Conservation (phyloP, 1,139 yeast genomes). For the Ogataea hybrid region DNA sequence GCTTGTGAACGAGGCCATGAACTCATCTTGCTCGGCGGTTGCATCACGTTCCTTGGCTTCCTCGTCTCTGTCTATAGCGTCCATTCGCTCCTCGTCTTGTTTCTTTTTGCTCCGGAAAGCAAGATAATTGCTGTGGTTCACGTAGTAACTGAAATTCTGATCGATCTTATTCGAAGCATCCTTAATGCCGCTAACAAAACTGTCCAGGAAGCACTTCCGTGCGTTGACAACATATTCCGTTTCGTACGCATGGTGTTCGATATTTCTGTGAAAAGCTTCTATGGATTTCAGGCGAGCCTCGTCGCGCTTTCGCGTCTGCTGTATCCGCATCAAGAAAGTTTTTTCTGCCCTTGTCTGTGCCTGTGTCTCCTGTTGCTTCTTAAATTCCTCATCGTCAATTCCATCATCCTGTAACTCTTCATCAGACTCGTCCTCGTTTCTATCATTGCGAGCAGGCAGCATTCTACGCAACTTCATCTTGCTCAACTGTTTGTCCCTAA, state of each 20-base stretch:
- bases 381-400: slow-evolving; percentile 17
- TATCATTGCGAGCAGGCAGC: slow-evolving; percentile 34
- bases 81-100: slow-evolving; percentile 38
- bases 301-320: slow-evolving; percentile 25
- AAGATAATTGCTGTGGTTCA: slow-evolving; percentile 41
- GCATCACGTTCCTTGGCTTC: slow-evolving; percentile 25
- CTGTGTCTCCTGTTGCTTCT: slow-evolving; percentile 24
- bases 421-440: slow-evolving; percentile 24
- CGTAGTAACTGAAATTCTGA: slow-evolving; percentile 32
- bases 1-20: slow-evolving; percentile 21
- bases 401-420: slow-evolving; percentile 18
- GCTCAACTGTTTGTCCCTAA: slow-evolving; percentile 51
- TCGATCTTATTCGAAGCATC: slow-evolving; percentile 31
- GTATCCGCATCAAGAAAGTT: slow-evolving; percentile 15
- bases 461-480: slow-evolving; percentile 49
- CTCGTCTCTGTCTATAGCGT: slow-evolving; percentile 34
- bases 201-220: slow-evolving; percentile 32
- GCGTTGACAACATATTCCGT: slow-evolving; percentile 29
- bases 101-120: slow-evolving; percentile 36
- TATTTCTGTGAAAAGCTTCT: slow-evolving; percentile 24
- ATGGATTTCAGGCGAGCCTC: slow-evolving; percentile 18
- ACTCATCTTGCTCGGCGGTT: slow-evolving; percentile 24
- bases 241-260: slow-evolving; percentile 24
- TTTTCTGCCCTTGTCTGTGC: slow-evolving; percentile 29
- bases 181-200: slow-evolving; percentile 27